Evolutionary conservation across 352 stramenopile species (phyloP).

Genomic region (Blastocystis sp.): DNA sequence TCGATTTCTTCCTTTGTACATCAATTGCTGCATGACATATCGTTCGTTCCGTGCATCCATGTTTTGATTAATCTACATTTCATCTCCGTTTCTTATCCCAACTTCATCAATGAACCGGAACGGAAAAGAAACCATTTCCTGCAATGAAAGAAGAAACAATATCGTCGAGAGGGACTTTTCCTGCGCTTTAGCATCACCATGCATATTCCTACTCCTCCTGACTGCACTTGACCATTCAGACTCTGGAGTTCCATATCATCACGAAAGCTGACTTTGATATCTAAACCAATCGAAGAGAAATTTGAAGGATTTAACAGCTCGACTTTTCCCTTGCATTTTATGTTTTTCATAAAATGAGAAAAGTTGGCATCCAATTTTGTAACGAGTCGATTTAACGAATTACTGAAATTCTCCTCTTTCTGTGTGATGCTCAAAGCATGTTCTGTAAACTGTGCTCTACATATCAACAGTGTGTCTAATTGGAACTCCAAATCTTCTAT

Average conservation of each 20-base stretch:
- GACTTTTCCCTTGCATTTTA: constrained; percentile 67
- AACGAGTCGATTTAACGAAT: constrained; percentile 66
- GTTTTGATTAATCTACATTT: constrained; percentile 78
- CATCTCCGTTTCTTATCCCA: not conserved
- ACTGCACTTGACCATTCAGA: constrained; percentile 73
- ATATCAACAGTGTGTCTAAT: not conserved
- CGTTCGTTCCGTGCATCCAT: constrained; percentile 80
- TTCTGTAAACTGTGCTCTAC: not conserved
- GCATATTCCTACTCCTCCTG: constrained; percentile 67
- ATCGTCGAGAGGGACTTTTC: constrained; percentile 79
- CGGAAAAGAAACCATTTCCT: constrained; percentile 73
- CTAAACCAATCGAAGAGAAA: constrained; percentile 74
- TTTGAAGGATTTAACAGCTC: constrained; percentile 65
- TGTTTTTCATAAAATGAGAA: constrained; percentile 18
- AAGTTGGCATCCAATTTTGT: not conserved
- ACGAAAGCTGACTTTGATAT: constrained; percentile 76
- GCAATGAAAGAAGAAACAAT: constrained; percentile 81
- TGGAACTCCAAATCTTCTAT: constrained; percentile 63
- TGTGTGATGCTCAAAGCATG: not conserved
- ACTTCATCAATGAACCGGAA: constrained; percentile 78
- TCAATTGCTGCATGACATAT: constrained; percentile 75
- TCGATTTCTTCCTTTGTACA: constrained; percentile 66
- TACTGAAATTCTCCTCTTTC: constrained; percentile 68
- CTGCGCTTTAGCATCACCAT: not conserved
- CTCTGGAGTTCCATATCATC: constrained; percentile 68